Base-by-base conservation (phyloP, 768 basidiomycete genomes). In the Brasilioporus rufonigricans region DNA sequence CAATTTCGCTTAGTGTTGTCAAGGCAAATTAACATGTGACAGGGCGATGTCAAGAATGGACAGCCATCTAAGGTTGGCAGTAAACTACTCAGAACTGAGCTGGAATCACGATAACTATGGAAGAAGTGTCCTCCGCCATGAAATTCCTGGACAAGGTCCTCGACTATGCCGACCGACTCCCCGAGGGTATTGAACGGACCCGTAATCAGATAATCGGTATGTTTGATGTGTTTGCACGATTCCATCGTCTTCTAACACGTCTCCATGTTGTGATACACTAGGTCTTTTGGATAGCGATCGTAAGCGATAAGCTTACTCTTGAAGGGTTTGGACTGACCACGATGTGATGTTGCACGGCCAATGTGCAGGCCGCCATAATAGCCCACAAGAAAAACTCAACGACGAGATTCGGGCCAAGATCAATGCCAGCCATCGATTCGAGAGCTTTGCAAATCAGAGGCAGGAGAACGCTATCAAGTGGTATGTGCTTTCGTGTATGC, bases 381-480 rank as follows among this genome's bases (percentile, higher is more conserved):
- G 82, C 46, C 84, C 86, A 0, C 75, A 86, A 53, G 94, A 93
- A 69, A 84, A 81, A 57, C 76, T 71, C 11, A 75, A 82, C 56
- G 94, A 97, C 66, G 74, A 81, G 60, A 75, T 90, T 59, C 78
- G 93, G 23, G 80, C 82, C 2, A 77, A 83, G 67, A 97, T 98
- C 65, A 84, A 85, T 52, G 80, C 80, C 0, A 71, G 76, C 13
- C 97, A 99, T 74, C 83, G 95, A 27, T 98, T 92, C 71, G 65
- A 81, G 23, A 91, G 87, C 59, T 99, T 98, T 70, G 93, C 95
- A 0, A 75, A 71, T 8, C 77, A 89, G 68, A 76, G 93, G 33
- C 63, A 74, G 4, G 76, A 81, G 12, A 94, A 94, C 66, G 74
- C 77, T 32, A 86, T 89, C 41, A 98, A 97, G 73, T 98, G 91